Base-by-base conservation (phyloP, 495 filamentous ascomycete genomes). In the Entonaema liquescens region DNA sequence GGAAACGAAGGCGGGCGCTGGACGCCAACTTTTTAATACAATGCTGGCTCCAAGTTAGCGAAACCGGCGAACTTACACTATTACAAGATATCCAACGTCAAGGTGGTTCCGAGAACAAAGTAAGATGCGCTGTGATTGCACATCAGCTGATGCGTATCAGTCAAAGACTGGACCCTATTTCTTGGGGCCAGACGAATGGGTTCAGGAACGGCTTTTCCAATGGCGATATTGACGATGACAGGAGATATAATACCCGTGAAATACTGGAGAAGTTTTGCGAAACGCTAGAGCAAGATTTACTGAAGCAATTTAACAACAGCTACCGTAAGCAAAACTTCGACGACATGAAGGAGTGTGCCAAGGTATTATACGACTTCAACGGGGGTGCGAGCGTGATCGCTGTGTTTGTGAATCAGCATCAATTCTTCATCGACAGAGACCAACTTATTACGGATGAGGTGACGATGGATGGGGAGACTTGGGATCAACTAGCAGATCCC, bases 231-330 rank as follows among this genome's bases (percentile, higher is more conserved):
- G 76, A 83, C 31, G 68, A 64, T 1, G 75, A 76, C 75, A 74
- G 79, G 69, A 76, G 79, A 47, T 72, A 86, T 72, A 94, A 95
- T 62, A 95, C 95, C 4, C 86, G 92, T 64, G 94, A 97, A 78
- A 87, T 96, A 26, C 92, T 99, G 57, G 96, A 99, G 79, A 97
- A 97, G 73, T 99, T 98, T 79, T 94, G 92, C 0, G 96, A 99
- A 79, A 93, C 90, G 0, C 79, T 99, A 63, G 96, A 99, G 79
- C 96, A 98, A 74, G 96, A 99, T 75, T 82, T 99, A 28, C 80
- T 99, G 57, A 92, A 93, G 78, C 93, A 97, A 73, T 99, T 99
- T 79, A 96, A 99, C 81, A 92, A 95, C 65, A 97, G 92, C 80
- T 98, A 98, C 77, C 87, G 94, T 67, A 90, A 91, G 73, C 92